These are phyloP conservation scores for Rosa rugosa DNA, from an alignment of 306 rosid species.

Conservation along the genomic window DNA sequence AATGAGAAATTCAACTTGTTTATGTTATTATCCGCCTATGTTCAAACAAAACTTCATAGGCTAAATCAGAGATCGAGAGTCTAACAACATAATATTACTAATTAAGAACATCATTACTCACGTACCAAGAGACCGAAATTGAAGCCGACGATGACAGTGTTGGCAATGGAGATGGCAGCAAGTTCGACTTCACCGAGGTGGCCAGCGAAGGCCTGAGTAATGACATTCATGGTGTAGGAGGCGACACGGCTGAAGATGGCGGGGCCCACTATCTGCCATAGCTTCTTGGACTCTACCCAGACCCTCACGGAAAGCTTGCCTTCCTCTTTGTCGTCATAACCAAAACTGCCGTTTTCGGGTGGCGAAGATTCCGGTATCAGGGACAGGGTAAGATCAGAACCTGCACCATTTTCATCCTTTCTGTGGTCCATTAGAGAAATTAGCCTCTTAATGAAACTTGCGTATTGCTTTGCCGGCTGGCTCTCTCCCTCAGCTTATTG, in stretches of 20 bases:
- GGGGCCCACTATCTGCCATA: slow-evolving; percentile 78
- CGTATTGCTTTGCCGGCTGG: neutral
- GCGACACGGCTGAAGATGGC: slow-evolving; percentile 71
- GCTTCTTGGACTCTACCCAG: slow-evolving; percentile 58
- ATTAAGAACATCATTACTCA: too few relatives aligned
- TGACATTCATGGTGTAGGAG: slow-evolving; percentile 58
- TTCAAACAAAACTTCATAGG: neutral
- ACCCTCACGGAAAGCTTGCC: slow-evolving; percentile 21
- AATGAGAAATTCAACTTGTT: neutral
- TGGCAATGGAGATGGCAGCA: slow-evolving; percentile 71
- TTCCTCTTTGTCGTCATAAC: neutral
- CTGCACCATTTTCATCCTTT: neutral
- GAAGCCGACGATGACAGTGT: slow-evolving; percentile 65
- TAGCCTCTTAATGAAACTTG: neutral
- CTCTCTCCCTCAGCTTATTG: neutral
- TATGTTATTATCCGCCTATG: neutral
- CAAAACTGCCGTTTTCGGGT: neutral
- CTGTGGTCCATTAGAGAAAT: slow-evolving; percentile 19
- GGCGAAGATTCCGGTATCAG: slow-evolving; percentile 15
- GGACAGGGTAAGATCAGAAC: slow-evolving; percentile 13
- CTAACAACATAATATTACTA: neutral
- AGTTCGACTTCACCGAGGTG: slow-evolving; percentile 67
- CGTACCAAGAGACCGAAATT: slow-evolving; percentile 75
- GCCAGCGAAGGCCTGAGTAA: slow-evolving; percentile 79
- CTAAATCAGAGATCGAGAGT: too few relatives aligned